Evolutionary conservation across 1,284 basidiomycete species (phyloP).

Genomic region (Rhodotorula sp.): DNA sequence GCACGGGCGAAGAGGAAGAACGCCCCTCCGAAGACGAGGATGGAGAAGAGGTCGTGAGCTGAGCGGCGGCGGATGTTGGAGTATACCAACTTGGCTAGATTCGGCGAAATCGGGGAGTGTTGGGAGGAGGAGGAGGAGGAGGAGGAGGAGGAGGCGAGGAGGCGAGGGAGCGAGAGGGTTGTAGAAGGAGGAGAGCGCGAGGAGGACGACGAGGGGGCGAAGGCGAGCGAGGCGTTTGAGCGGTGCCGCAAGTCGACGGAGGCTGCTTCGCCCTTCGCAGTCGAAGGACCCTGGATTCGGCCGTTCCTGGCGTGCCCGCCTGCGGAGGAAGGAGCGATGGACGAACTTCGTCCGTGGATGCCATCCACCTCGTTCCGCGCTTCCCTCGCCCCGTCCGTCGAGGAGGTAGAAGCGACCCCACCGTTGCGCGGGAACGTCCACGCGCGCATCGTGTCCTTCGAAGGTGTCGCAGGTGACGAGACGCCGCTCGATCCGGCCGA

Average conservation of each 20-base stretch:
- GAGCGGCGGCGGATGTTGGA: constrained; percentile 10
- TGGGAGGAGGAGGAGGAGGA: not conserved
- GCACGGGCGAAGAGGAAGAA: constrained; percentile 17
- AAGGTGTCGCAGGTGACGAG: constrained; percentile 7
- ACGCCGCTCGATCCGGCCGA: not conserved
- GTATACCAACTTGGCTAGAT: constrained; percentile 2
- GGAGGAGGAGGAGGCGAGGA: not conserved
- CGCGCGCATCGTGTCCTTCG: constrained; percentile 26
- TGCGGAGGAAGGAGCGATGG: not conserved
- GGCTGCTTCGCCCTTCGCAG: not conserved
- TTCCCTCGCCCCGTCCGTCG: not conserved
- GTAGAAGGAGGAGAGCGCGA: not conserved
- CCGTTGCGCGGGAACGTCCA: constrained; percentile 21
- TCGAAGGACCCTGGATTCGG: not conserved
- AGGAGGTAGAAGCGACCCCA: not conserved
- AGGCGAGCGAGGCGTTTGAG: constrained; percentile 9
- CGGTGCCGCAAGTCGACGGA: constrained; percentile 10
- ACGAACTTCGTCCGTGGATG: not conserved
- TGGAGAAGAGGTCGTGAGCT: constrained; percentile 17
- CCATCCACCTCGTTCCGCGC: not conserved
- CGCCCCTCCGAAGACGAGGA: constrained; percentile 21
- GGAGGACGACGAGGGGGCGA: not conserved
- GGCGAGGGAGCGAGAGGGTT: not conserved
- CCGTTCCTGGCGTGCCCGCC: not conserved
- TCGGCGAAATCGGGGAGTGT: not conserved